Evolutionary conservation across 371 early-diverging fungal genomes (phyloP).

Genomic region (Mortierella polycephala): DNA sequence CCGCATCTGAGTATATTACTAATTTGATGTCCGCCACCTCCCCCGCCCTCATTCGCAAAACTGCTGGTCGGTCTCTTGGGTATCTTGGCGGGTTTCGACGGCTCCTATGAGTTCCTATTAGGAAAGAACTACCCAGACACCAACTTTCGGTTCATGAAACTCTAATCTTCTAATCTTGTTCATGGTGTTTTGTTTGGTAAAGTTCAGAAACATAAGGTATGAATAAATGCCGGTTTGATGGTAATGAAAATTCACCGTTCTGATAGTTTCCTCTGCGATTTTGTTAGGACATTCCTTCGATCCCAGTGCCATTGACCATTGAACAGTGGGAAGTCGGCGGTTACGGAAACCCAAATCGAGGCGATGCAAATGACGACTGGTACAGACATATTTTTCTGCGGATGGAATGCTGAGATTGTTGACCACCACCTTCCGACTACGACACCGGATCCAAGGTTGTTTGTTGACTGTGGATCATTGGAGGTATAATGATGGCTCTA

Average conservation of each 20-base stretch:
- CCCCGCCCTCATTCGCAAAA: slow-evolving; percentile 99
- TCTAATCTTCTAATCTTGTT: slow-evolving; percentile 90
- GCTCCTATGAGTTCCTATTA: slow-evolving; percentile 90
- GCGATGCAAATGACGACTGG: slow-evolving; percentile 93
- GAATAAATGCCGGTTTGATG: slow-evolving; percentile 49
- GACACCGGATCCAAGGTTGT: slow-evolving; percentile 82
- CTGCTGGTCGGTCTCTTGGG: slow-evolving; percentile 96
- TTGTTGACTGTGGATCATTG: slow-evolving; percentile 96
- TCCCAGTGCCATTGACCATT: slow-evolving; percentile 84
- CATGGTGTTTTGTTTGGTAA: slow-evolving; percentile 77
- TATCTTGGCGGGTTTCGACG: slow-evolving; percentile 87
- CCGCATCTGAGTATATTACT: slow-evolving; percentile 91
- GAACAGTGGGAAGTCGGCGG: slow-evolving; percentile 90
- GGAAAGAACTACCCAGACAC: slow-evolving; percentile 87
- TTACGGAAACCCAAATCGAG: slow-evolving; percentile 76
- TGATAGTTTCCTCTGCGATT: neutral
- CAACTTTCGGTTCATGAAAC: slow-evolving; percentile 93
- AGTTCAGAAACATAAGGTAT: slow-evolving; percentile 75
- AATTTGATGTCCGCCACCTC: slow-evolving; percentile 99
- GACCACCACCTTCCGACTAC: slow-evolving; percentile 88
- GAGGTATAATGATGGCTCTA: slow-evolving; percentile 75
- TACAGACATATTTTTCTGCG: slow-evolving; percentile 29
- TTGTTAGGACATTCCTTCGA: slow-evolving; percentile 72
- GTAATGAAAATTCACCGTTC: no score
- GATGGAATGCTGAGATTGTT: slow-evolving; percentile 73